Percentiles rank a stretch among this genome's conserved stretches.
Conservation (phyloP, 2,329 filamentous ascomycete species). For the Diplodia seriata region DNA sequence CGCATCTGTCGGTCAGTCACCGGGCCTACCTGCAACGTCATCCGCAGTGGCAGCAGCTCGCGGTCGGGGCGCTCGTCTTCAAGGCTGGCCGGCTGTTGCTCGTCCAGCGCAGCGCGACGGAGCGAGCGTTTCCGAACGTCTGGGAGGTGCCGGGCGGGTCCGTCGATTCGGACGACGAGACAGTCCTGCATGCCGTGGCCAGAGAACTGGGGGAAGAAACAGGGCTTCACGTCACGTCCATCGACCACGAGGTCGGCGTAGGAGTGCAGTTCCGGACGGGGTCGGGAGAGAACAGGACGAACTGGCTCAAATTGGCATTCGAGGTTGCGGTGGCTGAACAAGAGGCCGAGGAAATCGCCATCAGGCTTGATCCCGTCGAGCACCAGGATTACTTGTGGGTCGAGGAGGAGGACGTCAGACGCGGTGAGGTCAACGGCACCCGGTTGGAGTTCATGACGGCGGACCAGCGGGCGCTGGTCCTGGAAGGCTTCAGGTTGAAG, state of each 20-base stretch:
- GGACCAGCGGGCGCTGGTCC: slow-evolving; percentile 41
- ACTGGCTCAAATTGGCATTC: slow-evolving; percentile 49
- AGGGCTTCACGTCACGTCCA: slow-evolving; percentile 53
- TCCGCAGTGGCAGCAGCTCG: slow-evolving; percentile 41
- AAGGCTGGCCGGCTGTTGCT: slow-evolving; percentile 44
- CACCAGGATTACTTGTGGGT: slow-evolving; percentile 52
- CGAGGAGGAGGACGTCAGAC: slow-evolving; percentile 49
- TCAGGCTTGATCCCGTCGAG: slow-evolving; percentile 50
- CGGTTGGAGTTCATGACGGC: slow-evolving; percentile 42
- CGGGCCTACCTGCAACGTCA: slow-evolving; percentile 41
- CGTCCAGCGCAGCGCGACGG: slow-evolving; percentile 46
- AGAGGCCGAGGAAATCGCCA: slow-evolving; percentile 33
- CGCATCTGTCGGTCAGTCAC: slow-evolving; percentile 38
- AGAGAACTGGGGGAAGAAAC: slow-evolving; percentile 62
- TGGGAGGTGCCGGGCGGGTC: slow-evolving; percentile 62
- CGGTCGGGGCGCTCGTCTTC: slow-evolving; percentile 45
- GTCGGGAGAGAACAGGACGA: slow-evolving; percentile 26
- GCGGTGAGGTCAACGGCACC: slow-evolving; percentile 40
- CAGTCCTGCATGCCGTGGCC: slow-evolving; percentile 57
- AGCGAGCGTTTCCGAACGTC: slow-evolving; percentile 44
- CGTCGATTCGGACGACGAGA: slow-evolving; percentile 55
- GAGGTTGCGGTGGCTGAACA: slow-evolving; percentile 43
- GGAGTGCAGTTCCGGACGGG: slow-evolving; percentile 26
- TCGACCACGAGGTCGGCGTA: slow-evolving; percentile 53
- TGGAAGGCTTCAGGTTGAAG: slow-evolving; percentile 43